These are phyloP conservation scores for Thalassiosira ordinaria DNA, from an alignment of 352 stramenopile genomes.

Conservation along the genomic window DNA sequence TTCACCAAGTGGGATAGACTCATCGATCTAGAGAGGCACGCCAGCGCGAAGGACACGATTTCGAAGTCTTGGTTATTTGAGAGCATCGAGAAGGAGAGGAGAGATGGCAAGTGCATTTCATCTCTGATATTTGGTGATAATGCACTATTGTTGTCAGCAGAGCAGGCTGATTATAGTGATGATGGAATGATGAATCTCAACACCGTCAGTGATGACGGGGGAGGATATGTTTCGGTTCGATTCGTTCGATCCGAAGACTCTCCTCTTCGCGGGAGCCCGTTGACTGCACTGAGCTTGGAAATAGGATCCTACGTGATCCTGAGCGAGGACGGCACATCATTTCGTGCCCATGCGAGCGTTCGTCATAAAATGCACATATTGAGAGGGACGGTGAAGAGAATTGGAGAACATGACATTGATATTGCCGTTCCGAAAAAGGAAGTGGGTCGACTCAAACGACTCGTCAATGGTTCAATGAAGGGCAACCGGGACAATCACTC, in stretches of 20 bases:
- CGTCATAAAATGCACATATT: constrained; percentile 66
- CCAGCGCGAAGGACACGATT: constrained; percentile 34
- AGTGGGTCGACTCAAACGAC: constrained; percentile 51
- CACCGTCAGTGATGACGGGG: constrained; percentile 9
- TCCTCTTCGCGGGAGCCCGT: constrained; percentile 10
- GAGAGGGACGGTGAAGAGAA: constrained; percentile 53
- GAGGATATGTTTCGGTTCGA: constrained; percentile 28
- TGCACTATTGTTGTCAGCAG: constrained; percentile 9
- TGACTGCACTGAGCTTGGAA: constrained; percentile 59
- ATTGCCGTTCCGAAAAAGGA: constrained; percentile 61
- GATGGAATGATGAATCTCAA: constrained; percentile 6
- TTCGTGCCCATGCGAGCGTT: constrained; percentile 1
- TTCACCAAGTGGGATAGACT: constrained; percentile 84
- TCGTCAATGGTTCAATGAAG: constrained; percentile 32
- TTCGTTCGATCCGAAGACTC: constrained; percentile 45
- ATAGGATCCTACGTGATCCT: constrained; percentile 66
- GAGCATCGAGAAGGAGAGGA: constrained; percentile 63
- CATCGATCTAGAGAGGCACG: constrained; percentile 82
- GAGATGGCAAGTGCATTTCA: constrained; percentile 74
- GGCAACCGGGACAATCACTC: not conserved
- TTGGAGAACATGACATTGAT: constrained; percentile 52
- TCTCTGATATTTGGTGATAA: constrained; percentile 57
- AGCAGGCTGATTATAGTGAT: constrained; percentile 22
- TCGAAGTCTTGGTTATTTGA: constrained; percentile 72
- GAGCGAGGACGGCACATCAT: constrained; percentile 67